phyloP scores from a whole-genome alignment of 1,139 yeast species.

The Suhomyces terraborum region DNA sequence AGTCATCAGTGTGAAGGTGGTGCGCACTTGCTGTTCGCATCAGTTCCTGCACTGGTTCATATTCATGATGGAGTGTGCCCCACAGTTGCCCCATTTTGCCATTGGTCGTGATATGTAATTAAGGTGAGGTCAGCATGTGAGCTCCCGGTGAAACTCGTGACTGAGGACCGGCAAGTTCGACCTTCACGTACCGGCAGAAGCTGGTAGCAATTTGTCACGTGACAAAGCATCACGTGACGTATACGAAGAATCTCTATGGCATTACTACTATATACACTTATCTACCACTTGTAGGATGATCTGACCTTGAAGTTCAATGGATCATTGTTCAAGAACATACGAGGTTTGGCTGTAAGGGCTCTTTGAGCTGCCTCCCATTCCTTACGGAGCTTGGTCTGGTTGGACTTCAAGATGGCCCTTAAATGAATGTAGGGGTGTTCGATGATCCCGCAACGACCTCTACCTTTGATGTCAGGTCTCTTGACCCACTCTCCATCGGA shows the following conservation, averaged over 20 bases:
- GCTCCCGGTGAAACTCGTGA: no score
- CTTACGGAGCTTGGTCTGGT: conserved; percentile 60
- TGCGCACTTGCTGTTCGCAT: background rate
- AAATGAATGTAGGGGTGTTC: conserved; percentile 79
- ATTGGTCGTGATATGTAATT: no score
- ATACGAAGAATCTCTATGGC: background rate
- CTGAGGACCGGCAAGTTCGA: no score
- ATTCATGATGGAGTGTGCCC: background rate
- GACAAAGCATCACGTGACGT: background rate
- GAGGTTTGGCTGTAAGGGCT: conserved; percentile 47
- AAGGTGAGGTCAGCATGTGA: no score
- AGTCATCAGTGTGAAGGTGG: background rate
- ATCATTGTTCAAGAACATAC: conserved; percentile 45
- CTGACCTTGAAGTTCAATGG: conserved; percentile 49
- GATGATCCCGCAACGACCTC: conserved; percentile 85
- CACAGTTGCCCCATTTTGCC: conserved; percentile 1
- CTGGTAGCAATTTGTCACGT: background rate
- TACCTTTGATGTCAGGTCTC: conserved; percentile 82
- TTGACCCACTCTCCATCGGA: conserved; percentile 77
- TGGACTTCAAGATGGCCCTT: conserved; percentile 70
- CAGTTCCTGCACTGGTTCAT: background rate
- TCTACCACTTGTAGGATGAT: conserved; percentile 48
- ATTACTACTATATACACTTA: conserved; percentile 12
- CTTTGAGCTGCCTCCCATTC: conserved; percentile 58
- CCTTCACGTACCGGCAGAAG: no score